A percentile compares a stretch with the other conserved stretches of the same genome.
phyloP scores from a whole-genome alignment of 352 stramenopile genomes.

The Phytophthora hybrid region DNA sequence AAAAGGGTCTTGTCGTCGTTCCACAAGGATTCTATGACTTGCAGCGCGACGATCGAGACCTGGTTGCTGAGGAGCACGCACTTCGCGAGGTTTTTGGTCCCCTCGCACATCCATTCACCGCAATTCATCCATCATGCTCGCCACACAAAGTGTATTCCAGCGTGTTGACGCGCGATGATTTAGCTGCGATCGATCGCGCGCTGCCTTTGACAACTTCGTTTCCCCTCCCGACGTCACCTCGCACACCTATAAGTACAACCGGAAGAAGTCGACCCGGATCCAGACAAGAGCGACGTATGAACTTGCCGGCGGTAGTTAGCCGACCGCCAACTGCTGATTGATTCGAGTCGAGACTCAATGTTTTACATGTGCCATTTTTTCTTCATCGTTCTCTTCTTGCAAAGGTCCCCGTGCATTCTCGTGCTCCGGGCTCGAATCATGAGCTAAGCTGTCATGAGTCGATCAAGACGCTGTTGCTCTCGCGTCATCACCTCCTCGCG shows the following conservation, averaged over 20 bases:
- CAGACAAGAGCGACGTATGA: slow-evolving; percentile 41
- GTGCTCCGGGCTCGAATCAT: not conserved
- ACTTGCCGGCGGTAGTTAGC: slow-evolving; percentile 22
- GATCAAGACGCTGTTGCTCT: slow-evolving; percentile 69
- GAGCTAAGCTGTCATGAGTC: slow-evolving; percentile 48
- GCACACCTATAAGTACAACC: slow-evolving; percentile 32
- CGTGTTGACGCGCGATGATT: slow-evolving; percentile 49
- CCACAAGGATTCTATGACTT: slow-evolving; percentile 36
- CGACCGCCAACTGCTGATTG: slow-evolving; percentile 36
- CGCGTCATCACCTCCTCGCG: slow-evolving; percentile 73
- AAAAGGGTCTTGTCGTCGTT: slow-evolving; percentile 61
- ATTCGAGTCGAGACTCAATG: slow-evolving; percentile 37
- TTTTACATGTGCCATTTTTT: slow-evolving; percentile 36
- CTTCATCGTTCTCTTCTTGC: slow-evolving; percentile 25
- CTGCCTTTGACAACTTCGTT: slow-evolving; percentile 42
- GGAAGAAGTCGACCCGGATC: slow-evolving; percentile 34
- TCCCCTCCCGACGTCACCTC: slow-evolving; percentile 13
- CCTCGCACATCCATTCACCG: slow-evolving; percentile 57
- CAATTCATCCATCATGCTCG: slow-evolving; percentile 45
- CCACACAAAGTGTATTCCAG: slow-evolving; percentile 59
- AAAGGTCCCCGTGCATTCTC: not conserved
- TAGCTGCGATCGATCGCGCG: slow-evolving; percentile 46
- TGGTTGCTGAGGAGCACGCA: slow-evolving; percentile 28
- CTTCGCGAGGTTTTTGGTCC: slow-evolving; percentile 49
- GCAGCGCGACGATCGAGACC: slow-evolving; percentile 11